Evolutionary conservation across 2,329 filamentous ascomycete species (phyloP).

Genomic region (Ophiostoma piceae): DNA sequence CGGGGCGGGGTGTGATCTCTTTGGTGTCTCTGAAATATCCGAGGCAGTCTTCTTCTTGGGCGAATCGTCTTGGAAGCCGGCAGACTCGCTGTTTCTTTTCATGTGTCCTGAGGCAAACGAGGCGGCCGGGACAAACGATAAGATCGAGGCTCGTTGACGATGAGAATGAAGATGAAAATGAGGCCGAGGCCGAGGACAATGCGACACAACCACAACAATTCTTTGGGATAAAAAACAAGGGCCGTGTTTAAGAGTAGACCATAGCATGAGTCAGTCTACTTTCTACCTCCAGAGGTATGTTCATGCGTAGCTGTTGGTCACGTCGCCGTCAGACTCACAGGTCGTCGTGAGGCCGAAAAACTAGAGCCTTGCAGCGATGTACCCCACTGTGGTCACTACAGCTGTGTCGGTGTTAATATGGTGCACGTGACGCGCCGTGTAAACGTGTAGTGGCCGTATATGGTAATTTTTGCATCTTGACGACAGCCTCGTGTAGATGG

Average conservation of each 20-base stretch:
- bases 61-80: neutral
- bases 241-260: conserved; percentile 6
- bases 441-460: neutral
- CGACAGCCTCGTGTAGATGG: conserved; percentile 7
- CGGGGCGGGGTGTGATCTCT: neutral
- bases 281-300: neutral
- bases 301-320: neutral
- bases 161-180: neutral
- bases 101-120: conserved; percentile 17
- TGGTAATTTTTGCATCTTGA: neutral
- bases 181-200: neutral
- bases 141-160: neutral
- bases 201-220: neutral
- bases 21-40: neutral
- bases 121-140: neutral
- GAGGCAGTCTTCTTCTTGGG: neutral
- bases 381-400: conserved; percentile 13
- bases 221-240: conserved; percentile 1
- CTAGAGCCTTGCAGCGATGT: conserved; percentile 16
- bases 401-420: neutral
- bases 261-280: conserved; percentile 22
- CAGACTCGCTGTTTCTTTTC: conserved; percentile 26
- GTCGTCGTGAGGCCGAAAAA: neutral
- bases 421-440: conserved; percentile 13
- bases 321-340: neutral